These are phyloP conservation scores for Dactylella cylindrospora DNA, from an alignment of 2,329 filamentous ascomycete genomes.

Conservation along the genomic window DNA sequence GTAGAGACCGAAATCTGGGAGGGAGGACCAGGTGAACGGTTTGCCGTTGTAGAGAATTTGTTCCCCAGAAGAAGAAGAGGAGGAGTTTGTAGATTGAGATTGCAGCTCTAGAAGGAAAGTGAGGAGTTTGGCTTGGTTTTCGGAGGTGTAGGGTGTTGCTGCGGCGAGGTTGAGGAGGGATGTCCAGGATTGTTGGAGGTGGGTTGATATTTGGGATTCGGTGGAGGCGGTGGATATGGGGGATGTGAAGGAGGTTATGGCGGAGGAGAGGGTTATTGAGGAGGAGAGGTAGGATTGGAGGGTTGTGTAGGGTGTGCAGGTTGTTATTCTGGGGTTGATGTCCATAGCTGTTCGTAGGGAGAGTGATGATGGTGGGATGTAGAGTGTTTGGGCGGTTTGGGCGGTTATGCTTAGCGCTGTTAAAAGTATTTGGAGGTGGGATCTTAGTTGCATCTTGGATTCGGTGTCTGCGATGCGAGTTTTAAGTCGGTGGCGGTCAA, in stretches of 20 bases:
- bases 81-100: neutral
- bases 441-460: too few species aligned
- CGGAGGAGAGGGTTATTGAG: neutral
- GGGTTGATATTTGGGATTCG: constrained; percentile 8
- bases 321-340: neutral
- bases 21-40: constrained; percentile 7
- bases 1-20: constrained; percentile 14
- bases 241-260: constrained; percentile 2
- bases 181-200: constrained; percentile 20
- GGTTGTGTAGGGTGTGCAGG: neutral
- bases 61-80: neutral
- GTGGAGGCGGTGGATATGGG: constrained; percentile 1
- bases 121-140: constrained; percentile 7
- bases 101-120: neutral
- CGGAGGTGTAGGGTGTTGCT: neutral
- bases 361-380: too few species aligned
- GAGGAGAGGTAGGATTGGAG: neutral
- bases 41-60: neutral
- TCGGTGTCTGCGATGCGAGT: too few species aligned
- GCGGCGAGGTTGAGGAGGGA: constrained; percentile 13
- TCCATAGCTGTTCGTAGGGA: too few species aligned
- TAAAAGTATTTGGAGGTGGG: too few species aligned
- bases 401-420: too few species aligned
- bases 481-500: too few species aligned
- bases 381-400: too few species aligned